Evolutionary conservation across 108 stramenopile genomes (phyloP).

Genomic region (Aureococcus anophagefferens): DNA sequence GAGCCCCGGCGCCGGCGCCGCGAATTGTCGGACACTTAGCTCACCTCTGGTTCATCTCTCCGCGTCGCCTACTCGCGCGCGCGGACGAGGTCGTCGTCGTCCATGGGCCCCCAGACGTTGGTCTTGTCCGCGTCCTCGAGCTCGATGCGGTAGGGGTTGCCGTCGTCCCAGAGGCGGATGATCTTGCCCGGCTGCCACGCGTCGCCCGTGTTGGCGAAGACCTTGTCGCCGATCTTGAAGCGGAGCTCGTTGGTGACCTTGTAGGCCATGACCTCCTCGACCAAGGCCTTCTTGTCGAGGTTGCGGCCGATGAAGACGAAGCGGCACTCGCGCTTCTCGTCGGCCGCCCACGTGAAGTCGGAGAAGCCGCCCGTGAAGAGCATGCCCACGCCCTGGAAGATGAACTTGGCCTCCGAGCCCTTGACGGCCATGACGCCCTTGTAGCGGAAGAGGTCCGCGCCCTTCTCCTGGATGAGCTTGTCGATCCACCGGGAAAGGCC

Average conservation of each 20-base stretch:
- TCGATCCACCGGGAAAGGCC: conserved; percentile 31
- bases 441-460: conserved; percentile 64
- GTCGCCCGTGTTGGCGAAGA: conserved; percentile 54
- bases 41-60: too few relatives aligned
- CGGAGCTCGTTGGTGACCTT: conserved; percentile 39
- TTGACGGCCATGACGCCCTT: conserved; percentile 71
- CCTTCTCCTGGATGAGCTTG: conserved; percentile 51
- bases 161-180: conserved; percentile 63
- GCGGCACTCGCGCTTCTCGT: conserved; percentile 54
- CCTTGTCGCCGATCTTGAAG: conserved; percentile 49
- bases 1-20: too few relatives aligned
- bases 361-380: conserved; percentile 34
- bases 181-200: conserved; percentile 40
- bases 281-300: conserved; percentile 40
- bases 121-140: conserved; percentile 41
- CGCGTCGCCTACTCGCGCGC: too few relatives aligned
- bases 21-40: too few relatives aligned
- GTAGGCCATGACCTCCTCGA: conserved; percentile 59
- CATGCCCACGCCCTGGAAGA: conserved; percentile 43
- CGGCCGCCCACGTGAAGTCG: conserved; percentile 7
- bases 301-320: conserved; percentile 74
- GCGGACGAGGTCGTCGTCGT: conserved; percentile 59
- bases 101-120: conserved; percentile 65
- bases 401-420: conserved; percentile 37
- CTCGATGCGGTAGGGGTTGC: conserved; percentile 66